A percentile compares a stretch with the other conserved stretches of the same genome.
Conservation (phyloP, 495 filamentous ascomycete genomes). For the Parathielavia appendiculata region DNA sequence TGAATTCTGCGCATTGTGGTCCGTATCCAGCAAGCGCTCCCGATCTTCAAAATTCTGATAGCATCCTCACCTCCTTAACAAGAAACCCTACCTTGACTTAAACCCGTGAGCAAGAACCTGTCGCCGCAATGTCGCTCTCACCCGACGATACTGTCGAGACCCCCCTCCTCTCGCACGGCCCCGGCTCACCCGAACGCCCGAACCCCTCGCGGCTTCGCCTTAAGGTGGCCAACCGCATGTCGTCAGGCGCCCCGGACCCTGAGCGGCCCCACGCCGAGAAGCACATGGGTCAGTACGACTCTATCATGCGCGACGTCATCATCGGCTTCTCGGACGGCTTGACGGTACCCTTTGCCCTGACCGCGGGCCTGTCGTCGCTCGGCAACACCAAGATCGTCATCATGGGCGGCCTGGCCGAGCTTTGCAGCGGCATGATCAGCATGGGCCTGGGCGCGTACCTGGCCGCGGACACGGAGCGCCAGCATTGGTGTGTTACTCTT, state of each 20-base stretch:
- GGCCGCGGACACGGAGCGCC: conserved; percentile 42
- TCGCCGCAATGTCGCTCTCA: neutral
- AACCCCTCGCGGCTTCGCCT: neutral
- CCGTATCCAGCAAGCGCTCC: neutral
- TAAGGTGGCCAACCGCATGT: conserved; percentile 9
- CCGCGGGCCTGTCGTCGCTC: conserved; percentile 51
- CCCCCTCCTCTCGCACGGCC: neutral
- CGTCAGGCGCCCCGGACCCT: neutral
- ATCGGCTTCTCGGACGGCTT: conserved; percentile 56
- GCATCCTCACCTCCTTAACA: too few species aligned
- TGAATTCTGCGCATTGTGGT: neutral
- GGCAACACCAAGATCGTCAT: conserved; percentile 56
- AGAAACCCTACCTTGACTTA: neutral
- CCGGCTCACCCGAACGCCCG: neutral
- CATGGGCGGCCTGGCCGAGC: conserved; percentile 60
- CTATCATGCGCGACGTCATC: conserved; percentile 43
- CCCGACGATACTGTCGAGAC: neutral
- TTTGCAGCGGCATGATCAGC: conserved; percentile 57
- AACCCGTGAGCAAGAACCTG: neutral
- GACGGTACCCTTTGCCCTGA: conserved; percentile 58
- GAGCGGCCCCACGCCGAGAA: conserved; percentile 5
- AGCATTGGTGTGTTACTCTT: conserved; percentile 7
- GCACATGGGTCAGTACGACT: conserved; percentile 18
- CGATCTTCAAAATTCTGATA: too few species aligned
- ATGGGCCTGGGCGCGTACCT: conserved; percentile 64